Evolutionary conservation across 345 rosid species (phyloP).

Genomic region (Cochlearia excelsa): DNA sequence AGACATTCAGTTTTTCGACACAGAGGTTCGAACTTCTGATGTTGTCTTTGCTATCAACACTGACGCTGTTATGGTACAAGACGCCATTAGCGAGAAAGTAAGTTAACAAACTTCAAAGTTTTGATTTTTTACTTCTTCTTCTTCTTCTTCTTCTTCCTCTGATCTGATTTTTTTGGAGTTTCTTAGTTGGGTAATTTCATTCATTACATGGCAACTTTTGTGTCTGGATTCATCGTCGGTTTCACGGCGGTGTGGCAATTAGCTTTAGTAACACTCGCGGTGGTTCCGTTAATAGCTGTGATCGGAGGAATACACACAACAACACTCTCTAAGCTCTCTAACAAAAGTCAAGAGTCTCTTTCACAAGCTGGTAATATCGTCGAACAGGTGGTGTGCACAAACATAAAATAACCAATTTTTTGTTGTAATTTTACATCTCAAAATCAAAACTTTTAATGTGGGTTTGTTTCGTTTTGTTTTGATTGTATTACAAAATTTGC

Average conservation of each 20-base stretch:
- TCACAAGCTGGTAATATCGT: conserved; percentile 91
- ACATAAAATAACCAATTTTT: background rate
- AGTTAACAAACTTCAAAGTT: background rate
- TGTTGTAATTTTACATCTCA: background rate
- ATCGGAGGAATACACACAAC: conserved; percentile 84
- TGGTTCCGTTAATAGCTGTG: conserved; percentile 92
- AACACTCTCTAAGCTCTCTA: conserved; percentile 68
- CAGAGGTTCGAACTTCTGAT: conserved; percentile 90
- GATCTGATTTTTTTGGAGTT: conserved; percentile 7
- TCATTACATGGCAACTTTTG: conserved; percentile 93
- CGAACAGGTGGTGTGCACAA: conserved; percentile 65
- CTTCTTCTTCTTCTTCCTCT: background rate
- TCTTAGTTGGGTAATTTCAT: conserved; percentile 93
- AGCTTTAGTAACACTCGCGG: conserved; percentile 91
- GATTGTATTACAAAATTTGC: conserved; percentile 29
- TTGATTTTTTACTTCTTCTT: no score
- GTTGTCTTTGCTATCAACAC: conserved; percentile 86
- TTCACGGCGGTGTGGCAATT: conserved; percentile 98
- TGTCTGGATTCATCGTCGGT: conserved; percentile 91
- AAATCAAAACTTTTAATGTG: conserved; percentile 23
- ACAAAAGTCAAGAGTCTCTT: conserved; percentile 79
- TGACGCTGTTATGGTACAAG: conserved; percentile 95
- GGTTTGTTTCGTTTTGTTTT: conserved; percentile 39
- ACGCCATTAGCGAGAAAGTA: conserved; percentile 98
- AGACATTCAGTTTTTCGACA: conserved; percentile 90